Base-by-base conservation (phyloP, 768 basidiomycete species). In the Lactarius sp. region DNA sequence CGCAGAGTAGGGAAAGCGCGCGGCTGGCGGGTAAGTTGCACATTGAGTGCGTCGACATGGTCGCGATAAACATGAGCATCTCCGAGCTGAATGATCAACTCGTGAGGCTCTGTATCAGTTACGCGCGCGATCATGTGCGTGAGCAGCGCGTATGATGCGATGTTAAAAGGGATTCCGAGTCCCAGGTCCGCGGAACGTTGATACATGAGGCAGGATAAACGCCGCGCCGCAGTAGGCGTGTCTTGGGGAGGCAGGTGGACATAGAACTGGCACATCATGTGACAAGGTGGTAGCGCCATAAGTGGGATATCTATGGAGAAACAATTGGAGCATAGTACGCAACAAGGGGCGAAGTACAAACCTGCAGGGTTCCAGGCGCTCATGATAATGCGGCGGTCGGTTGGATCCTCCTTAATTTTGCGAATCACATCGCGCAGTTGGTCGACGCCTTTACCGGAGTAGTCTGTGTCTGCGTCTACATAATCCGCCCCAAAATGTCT, bases 331-430 rank as follows among this genome's bases (percentile, higher is more conserved):
- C 3, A 1, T 18, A 18, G 22, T 42, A 22, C n/a, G 6, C 37
- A 18, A 46, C 1, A 44, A 46, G 10, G 57, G 8, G 55, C 44
- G 16, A 20, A 6, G 9, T n/a, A 75, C 82, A 62, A 66, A 94
- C 97, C 97, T 73, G 88, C 92, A 0, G 96, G 96, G 71, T 98
- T 99, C 97, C 97, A 99, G 22, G 97, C 96, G 71, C 89, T 94
- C 49, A 98, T 75, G 46, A 98, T 92, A 68, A 99, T 98, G 27
- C 96, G 80, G 39, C 96, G 81, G 77, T 98, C 94, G 1, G 91
- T 96, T 1, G 95, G 97, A 70, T 92, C 85, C 67, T 94, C 81
- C 77, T 85, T 92, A 75, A 98, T 98, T 78, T 97, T 97, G 67
- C 81, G 77, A 47, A 98, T 91, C 69, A 92, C 92, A 70, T 96